Conservation (phyloP, 2,329 filamentous ascomycete species). For the Bertia moriformis region DNA sequence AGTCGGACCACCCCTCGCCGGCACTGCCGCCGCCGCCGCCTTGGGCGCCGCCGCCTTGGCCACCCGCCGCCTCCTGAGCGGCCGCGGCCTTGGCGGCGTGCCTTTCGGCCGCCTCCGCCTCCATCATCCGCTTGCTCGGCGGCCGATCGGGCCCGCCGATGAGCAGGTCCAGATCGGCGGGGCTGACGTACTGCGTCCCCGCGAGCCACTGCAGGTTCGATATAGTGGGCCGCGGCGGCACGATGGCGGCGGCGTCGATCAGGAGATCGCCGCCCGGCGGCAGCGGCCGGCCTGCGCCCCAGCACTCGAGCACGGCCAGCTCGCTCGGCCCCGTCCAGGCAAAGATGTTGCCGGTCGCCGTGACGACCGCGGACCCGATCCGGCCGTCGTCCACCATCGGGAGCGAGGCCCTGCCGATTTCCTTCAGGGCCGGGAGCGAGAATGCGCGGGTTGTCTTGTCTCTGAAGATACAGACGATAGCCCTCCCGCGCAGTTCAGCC, state of each 20-base stretch:
- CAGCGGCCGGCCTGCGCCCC: slow-evolving; percentile 43
- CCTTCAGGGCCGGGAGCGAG: slow-evolving; percentile 52
- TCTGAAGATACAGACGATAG: slow-evolving; percentile 50
- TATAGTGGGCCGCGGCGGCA: slow-evolving; percentile 56
- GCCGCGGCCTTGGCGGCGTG: background rate
- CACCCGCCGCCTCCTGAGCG: no score
- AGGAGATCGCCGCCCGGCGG: slow-evolving; percentile 36
- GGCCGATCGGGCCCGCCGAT: background rate
- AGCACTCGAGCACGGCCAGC: slow-evolving; percentile 46
- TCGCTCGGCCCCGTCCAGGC: slow-evolving; percentile 57
- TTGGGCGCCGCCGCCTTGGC: no score
- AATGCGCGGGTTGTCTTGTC: slow-evolving; percentile 50
- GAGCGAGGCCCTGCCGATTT: slow-evolving; percentile 40
- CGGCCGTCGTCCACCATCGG: slow-evolving; percentile 42
- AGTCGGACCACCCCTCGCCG: background rate
- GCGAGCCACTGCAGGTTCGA: slow-evolving; percentile 64
- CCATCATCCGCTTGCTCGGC: background rate
- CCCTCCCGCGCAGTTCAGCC: slow-evolving; percentile 43
- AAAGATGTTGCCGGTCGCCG: slow-evolving; percentile 46
- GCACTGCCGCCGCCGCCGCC: no score
- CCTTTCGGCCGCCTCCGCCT: background rate
- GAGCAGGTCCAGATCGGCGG: background rate
- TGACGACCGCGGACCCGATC: slow-evolving; percentile 42
- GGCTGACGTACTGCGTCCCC: slow-evolving; percentile 44
- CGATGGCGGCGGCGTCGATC: slow-evolving; percentile 41